Conservation (phyloP, 1,284 basidiomycete species). For the Singerocomus rubriflavus region DNA sequence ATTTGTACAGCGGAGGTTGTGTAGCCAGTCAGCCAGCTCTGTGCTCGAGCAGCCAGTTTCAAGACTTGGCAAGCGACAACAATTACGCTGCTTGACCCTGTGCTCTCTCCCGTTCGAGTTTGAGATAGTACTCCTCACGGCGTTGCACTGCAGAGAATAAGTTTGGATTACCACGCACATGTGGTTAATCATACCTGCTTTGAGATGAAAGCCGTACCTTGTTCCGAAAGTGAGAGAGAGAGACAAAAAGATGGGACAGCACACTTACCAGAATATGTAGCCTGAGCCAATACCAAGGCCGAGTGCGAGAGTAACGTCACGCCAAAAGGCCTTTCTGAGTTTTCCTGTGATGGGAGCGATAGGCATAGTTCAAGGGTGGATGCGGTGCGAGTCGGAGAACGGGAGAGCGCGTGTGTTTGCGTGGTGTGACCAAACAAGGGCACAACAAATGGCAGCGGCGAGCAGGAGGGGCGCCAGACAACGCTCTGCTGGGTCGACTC, state of each 20-base stretch:
- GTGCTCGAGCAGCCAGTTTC: background rate
- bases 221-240: slow-evolving; percentile 14
- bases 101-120: slow-evolving; percentile 62
- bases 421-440: slow-evolving; percentile 31
- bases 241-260: slow-evolving; percentile 6
- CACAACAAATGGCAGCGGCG: slow-evolving; percentile 31
- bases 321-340: slow-evolving; percentile 85
- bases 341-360: slow-evolving; percentile 87
- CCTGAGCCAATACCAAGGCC: slow-evolving; percentile 71
- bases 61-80: background rate
- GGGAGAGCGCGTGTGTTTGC: background rate
- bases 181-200: slow-evolving; percentile 53
- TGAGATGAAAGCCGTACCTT: slow-evolving; percentile 82
- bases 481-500: slow-evolving; percentile 20
- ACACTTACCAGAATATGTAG: slow-evolving; percentile 75
- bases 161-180: slow-evolving; percentile 1
- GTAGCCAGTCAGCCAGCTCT: background rate
- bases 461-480: slow-evolving; percentile 18
- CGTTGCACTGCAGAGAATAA: slow-evolving; percentile 56
- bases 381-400: slow-evolving; percentile 31
- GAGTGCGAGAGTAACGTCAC: slow-evolving; percentile 68
- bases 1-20: slow-evolving; percentile 11
- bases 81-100: slow-evolving; percentile 18
- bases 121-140: slow-evolving; percentile 82
- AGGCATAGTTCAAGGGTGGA: slow-evolving; percentile 46